Conservation (phyloP, 2,329 filamentous ascomycete species). For the Colletotrichum sp. region DNA sequence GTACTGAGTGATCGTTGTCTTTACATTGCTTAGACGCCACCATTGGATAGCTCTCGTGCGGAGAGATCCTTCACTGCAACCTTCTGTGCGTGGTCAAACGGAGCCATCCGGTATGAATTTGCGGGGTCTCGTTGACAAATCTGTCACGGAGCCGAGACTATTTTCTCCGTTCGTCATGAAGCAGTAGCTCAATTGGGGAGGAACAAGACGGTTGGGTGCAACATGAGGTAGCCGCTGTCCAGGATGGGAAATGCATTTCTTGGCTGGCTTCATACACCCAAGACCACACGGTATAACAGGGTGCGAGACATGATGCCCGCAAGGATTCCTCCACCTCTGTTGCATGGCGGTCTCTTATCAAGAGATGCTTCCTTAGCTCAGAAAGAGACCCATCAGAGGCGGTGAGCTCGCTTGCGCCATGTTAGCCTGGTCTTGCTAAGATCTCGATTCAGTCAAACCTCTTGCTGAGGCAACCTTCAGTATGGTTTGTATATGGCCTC, state of each 20-base stretch:
- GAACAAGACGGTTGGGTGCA: neutral
- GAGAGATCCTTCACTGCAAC: neutral
- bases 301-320: neutral
- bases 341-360: neutral
- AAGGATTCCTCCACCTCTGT: rapidly evolving
- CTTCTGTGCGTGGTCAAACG: neutral
- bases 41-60: neutral
- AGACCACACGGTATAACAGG: neutral
- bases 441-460: neutral
- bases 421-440: neutral
- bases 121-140: neutral
- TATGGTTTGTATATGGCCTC: neutral
- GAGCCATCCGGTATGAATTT: neutral
- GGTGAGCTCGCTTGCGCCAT: neutral
- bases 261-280: neutral
- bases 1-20: too few relatives aligned
- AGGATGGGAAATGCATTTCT: neutral
- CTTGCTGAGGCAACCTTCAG: neutral
- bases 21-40: too few relatives aligned
- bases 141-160: neutral
- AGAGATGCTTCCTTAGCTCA: neutral
- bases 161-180: neutral
- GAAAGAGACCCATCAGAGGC: neutral
- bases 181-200: neutral
- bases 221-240: neutral